Base-by-base conservation (phyloP, 495 filamentous ascomycete genomes). In the Penicillium chermesinum region DNA sequence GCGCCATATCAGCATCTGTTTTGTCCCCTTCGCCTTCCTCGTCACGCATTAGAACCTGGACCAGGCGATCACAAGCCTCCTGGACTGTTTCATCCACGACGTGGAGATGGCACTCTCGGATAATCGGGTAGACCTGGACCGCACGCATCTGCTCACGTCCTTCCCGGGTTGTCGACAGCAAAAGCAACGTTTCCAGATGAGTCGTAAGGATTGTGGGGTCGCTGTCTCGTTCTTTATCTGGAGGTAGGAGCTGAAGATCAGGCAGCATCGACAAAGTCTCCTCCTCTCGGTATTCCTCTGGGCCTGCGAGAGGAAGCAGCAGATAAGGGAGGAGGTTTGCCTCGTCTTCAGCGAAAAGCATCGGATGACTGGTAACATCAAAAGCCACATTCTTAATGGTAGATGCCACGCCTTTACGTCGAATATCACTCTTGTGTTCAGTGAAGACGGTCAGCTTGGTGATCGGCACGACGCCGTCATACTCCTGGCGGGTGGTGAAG, bases 401-500 rank as follows among this genome's bases (percentile, higher is more conserved):
- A 20, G 82, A 87, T n/a, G 94, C 91, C 21, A 95, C 88, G 7
- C 93, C 93, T 54, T 86, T 89, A 48, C 91, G 74, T 46, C 91
- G 81, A 21, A 95, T 78, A 21, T 79, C 70, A 16, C 86, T 87
- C 50, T 79, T 73, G 64, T 96, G 88, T 66, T 93, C 89, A 2
- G 91, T 96, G 66, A 97, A 96, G 33, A 96, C 89, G 30, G 82
- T 84, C 39, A 96, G 71, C 71, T 96, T 96, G 38, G 86, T 86
- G 45, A 91, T 72, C 1, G 91, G 89, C 7, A 95, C 77, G n/a
- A 89, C 77, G 2, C 59, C 69, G 61, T 94, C 88, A 62, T 94
- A 90, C 7, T 77, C 74, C 57, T 89, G 88, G 41, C 74, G 78
- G 2, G 70, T 75, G 6, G 85, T 74, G 54, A 96, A 87, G 69